Evolutionary conservation across 2,329 filamentous ascomycete genomes (phyloP).

Genomic region (Fusarium buxicola): DNA sequence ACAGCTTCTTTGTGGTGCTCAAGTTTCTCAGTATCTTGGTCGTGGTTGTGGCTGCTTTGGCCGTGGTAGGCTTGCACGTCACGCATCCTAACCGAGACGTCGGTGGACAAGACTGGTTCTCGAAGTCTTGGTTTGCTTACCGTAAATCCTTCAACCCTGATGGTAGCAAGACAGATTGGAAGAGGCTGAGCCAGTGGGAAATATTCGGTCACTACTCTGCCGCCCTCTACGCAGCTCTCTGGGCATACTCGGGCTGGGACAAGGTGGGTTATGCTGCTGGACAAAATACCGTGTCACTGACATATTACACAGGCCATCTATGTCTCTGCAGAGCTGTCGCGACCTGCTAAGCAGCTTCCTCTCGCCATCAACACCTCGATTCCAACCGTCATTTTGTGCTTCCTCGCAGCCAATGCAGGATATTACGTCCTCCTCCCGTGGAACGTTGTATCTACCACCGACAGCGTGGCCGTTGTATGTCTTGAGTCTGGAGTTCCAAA

Average conservation of each 20-base stretch:
- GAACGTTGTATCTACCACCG: conserved; percentile 66
- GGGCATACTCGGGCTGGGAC: conserved; percentile 76
- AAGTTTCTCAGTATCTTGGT: conserved; percentile 64
- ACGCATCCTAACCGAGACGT: conserved; percentile 51
- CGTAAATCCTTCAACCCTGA: conserved; percentile 63
- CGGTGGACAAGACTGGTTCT: conserved; percentile 64
- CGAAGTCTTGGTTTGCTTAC: conserved; percentile 66
- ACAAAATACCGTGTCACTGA: neutral
- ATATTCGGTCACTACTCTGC: conserved; percentile 69
- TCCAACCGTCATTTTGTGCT: conserved; percentile 69
- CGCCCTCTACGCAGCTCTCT: conserved; percentile 71
- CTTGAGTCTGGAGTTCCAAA: neutral
- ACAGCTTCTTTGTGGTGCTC: conserved; percentile 65
- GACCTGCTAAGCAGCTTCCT: conserved; percentile 66
- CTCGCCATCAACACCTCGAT: conserved; percentile 71
- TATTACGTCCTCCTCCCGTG: conserved; percentile 74
- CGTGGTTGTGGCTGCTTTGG: conserved; percentile 61
- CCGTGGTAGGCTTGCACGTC: conserved; percentile 58
- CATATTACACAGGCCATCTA: conserved; percentile 61
- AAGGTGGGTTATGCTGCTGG: conserved; percentile 57
- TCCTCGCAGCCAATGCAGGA: conserved; percentile 69
- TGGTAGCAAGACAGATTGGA: conserved; percentile 62
- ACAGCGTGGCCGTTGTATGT: conserved; percentile 72
- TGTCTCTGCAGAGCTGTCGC: conserved; percentile 63
- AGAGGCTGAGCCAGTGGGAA: conserved; percentile 64